Conservation (phyloP, 148 eudicot species). For the Dianthus caryophyllus region DNA sequence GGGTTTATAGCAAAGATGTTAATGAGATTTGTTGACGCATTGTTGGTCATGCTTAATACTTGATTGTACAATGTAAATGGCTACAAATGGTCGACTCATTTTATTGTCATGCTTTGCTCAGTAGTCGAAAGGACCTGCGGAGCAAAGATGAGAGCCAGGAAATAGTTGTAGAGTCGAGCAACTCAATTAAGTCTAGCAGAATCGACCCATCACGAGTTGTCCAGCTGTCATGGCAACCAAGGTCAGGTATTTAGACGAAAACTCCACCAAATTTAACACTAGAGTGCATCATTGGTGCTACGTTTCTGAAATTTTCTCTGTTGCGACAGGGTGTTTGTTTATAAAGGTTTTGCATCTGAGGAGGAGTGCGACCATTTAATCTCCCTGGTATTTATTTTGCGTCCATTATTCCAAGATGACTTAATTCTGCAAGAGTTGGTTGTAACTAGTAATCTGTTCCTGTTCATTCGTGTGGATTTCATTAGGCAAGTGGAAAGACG, state of each 20-base stretch:
- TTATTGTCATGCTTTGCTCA: slow-evolving; percentile 24
- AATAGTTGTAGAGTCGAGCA: slow-evolving; percentile 24
- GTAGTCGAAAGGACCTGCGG: slow-evolving; percentile 61
- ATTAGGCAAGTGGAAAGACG: slow-evolving; percentile 35
- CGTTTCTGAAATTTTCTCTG: slow-evolving; percentile 18
- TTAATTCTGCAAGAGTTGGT: slow-evolving; percentile 3
- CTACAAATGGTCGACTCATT: slow-evolving; percentile 9
- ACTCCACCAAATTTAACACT: slow-evolving; percentile 1
- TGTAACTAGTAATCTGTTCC: slow-evolving; percentile 4
- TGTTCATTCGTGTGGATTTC: background rate
- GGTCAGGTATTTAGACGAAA: slow-evolving; percentile 68
- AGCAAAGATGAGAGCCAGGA: slow-evolving; percentile 33
- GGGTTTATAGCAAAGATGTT: background rate
- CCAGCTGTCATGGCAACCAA: slow-evolving; percentile 85
- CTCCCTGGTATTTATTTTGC: slow-evolving; percentile 45
- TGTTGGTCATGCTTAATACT: slow-evolving; percentile 4
- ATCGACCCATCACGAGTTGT: slow-evolving; percentile 64
- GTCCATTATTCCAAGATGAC: background rate
- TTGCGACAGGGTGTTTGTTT: slow-evolving; percentile 64
- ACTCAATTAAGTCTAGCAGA: slow-evolving; percentile 30
- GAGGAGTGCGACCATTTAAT: slow-evolving; percentile 79
- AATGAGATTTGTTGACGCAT: background rate
- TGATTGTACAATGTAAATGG: slow-evolving; percentile 1
- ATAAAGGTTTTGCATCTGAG: slow-evolving; percentile 60
- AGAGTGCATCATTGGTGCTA: background rate